Conservation (phyloP, 805 yeast species). For the Tetrapisispora phaffii region DNA sequence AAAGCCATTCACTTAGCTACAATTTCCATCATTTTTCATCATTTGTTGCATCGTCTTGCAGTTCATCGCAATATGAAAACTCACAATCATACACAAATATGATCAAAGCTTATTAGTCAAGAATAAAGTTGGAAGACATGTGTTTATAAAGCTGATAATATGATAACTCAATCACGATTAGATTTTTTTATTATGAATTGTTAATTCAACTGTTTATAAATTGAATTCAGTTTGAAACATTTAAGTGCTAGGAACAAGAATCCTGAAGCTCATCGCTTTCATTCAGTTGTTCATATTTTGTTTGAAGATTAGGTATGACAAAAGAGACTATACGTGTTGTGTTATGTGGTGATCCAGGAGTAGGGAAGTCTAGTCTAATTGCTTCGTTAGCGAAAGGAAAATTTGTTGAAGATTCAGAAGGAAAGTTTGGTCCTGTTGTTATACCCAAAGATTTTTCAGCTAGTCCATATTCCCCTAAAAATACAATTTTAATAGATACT, state of each 20-base stretch:
- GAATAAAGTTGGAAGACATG: no score
- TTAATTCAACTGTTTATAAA: no score
- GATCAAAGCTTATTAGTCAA: no score
- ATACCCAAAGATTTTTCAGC: conserved; percentile 65
- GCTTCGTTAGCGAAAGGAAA: conserved; percentile 75
- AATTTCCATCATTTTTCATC: no score
- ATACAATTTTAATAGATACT: conserved; percentile 75
- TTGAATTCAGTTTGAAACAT: neutral
- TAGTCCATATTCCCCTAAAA: conserved; percentile 48
- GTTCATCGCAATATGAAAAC: no score
- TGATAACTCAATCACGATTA: no score
- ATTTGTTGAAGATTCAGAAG: conserved; percentile 66
- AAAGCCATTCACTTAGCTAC: neutral
- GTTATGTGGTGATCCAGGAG: conserved; percentile 90
- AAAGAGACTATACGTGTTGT: conserved; percentile 64
- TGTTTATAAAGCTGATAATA: no score
- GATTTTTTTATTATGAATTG: no score
- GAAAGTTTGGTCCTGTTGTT: conserved; percentile 72
- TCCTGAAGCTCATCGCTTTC: neutral
- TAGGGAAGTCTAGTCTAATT: conserved; percentile 73
- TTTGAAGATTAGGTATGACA: conserved; percentile 19
- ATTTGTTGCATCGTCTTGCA: no score
- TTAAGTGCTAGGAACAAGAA: neutral
- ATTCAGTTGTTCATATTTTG: no score
- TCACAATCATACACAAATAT: no score